Evolutionary conservation across 208 protist genomes (phyloP).

Genomic region (Balamuthia mandrillaris): DNA sequence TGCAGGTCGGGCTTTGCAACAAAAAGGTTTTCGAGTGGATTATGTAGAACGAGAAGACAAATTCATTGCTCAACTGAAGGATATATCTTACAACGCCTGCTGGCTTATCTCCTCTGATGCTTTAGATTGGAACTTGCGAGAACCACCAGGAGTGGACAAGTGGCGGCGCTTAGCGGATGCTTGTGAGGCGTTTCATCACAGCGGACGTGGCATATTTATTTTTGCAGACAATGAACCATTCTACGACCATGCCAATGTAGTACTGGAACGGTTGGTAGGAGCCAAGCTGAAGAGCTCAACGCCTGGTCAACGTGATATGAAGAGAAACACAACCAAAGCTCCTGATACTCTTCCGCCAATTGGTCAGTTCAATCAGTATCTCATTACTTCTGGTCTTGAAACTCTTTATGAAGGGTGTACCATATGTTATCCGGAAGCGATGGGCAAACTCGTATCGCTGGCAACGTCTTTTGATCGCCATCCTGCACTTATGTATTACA

Average conservation of each 20-base stretch:
- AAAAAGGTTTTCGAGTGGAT: background rate
- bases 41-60: background rate
- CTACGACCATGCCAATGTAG: background rate
- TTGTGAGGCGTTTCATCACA: background rate
- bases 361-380: background rate
- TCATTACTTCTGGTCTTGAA: background rate
- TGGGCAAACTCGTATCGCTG: background rate
- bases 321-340: too few relatives aligned
- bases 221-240: constrained; percentile 32
- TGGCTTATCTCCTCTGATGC: constrained; percentile 12
- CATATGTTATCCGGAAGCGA: background rate
- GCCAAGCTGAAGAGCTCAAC: background rate
- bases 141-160: background rate
- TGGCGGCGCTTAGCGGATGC: background rate
- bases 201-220: background rate
- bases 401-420: constrained; percentile 26
- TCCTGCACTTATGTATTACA: background rate
- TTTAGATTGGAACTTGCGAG: background rate
- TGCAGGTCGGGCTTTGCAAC: background rate
- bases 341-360: background rate
- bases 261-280: background rate
- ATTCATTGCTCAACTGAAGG: background rate
- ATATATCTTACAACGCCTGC: background rate
- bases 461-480: background rate
- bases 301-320: background rate